Conservation (phyloP, 2,329 filamentous ascomycete species). For the Chaetomiaceae sp. region DNA sequence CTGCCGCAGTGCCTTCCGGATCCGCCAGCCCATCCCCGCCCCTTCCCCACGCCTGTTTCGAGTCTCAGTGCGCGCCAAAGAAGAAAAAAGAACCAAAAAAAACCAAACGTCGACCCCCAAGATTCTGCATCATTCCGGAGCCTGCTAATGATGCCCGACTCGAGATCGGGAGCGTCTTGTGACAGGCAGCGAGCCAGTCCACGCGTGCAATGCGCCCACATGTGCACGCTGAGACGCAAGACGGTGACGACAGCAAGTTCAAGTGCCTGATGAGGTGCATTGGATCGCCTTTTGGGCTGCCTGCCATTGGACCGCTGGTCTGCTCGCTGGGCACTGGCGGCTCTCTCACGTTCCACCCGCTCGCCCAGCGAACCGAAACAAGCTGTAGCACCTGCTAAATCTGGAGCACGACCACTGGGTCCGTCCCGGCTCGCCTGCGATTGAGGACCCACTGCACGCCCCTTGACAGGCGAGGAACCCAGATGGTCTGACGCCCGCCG, state of each 20-base stretch:
- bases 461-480: background rate
- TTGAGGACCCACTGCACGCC: slow-evolving; percentile 7
- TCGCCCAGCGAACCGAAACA: slow-evolving; percentile 12
- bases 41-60: background rate
- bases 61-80: too few species aligned
- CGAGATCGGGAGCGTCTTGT: too few species aligned
- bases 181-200: too few species aligned
- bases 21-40: too few species aligned
- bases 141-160: background rate
- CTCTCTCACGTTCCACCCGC: slow-evolving; percentile 9
- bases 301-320: background rate
- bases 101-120: background rate
- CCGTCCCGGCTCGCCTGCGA: slow-evolving; percentile 14
- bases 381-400: slow-evolving; percentile 22
- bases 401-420: slow-evolving; percentile 12
- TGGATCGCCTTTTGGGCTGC: background rate
- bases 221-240: background rate
- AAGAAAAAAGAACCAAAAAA: too few species aligned
- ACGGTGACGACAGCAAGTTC: background rate
- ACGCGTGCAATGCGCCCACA: too few species aligned
- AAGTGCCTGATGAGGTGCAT: background rate
- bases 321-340: background rate
- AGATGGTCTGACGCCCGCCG: slow-evolving; percentile 1
- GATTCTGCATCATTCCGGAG: background rate
- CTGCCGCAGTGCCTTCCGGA: slow-evolving; percentile 5